Evolutionary conservation across 495 filamentous ascomycete species (phyloP).

Genomic region (Podospora tetraspora): DNA sequence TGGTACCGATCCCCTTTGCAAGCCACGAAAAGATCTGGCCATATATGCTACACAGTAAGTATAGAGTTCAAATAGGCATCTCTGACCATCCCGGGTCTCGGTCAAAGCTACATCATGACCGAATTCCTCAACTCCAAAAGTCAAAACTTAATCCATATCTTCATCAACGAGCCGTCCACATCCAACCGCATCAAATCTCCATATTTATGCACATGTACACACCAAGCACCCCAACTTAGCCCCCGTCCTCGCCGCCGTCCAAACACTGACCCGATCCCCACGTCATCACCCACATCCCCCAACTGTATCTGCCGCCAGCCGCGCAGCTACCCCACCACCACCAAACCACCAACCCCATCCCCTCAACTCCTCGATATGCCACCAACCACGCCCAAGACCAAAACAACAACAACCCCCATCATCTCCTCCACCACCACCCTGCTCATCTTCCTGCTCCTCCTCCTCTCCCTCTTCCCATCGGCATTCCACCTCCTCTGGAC

Average conservation of each 20-base stretch:
- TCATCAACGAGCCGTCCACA: neutral
- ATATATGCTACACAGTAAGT: too few species aligned
- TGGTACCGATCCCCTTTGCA: too few species aligned
- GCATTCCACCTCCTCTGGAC: constrained; percentile 47
- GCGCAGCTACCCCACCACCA: neutral
- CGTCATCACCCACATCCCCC: neutral
- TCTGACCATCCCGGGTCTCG: neutral
- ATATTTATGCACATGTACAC: neutral
- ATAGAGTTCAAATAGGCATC: too few species aligned
- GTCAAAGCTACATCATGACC: neutral
- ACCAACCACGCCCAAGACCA: neutral
- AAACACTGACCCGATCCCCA: neutral
- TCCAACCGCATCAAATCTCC: neutral
- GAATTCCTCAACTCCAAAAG: neutral
- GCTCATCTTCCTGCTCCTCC: constrained; percentile 44
- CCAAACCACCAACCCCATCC: neutral
- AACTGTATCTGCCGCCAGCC: neutral
- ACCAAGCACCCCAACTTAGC: neutral
- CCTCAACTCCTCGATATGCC: neutral
- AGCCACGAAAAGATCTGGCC: too few species aligned
- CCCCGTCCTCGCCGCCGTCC: neutral
- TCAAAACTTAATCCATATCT: neutral
- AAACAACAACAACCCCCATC: neutral
- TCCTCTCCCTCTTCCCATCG: constrained; percentile 52
- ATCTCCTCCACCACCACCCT: constrained; percentile 32